Conservation (phyloP, 2,329 filamentous ascomycete genomes). For the Epichloe baconii region DNA sequence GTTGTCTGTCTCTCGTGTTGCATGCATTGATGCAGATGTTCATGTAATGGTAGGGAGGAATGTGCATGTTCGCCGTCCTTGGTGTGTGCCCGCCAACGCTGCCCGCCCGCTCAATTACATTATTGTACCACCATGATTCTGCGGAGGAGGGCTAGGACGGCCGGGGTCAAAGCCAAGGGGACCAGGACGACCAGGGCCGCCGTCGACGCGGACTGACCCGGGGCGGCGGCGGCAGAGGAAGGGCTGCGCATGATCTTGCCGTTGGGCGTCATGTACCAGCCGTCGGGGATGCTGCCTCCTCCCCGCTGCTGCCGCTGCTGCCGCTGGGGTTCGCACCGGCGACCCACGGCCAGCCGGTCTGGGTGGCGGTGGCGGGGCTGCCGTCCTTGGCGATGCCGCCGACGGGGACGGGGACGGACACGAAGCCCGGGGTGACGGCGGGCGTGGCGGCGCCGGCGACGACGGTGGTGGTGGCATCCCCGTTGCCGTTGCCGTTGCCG, state of each 20-base stretch:
- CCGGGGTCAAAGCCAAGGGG: constrained; percentile 3
- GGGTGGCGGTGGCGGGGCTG: constrained; percentile 37
- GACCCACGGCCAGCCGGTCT: constrained; percentile 58
- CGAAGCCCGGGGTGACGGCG: constrained; percentile 47
- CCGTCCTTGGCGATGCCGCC: constrained; percentile 51
- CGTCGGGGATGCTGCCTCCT: constrained; percentile 51
- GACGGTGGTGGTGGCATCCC: constrained; percentile 36
- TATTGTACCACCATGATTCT: constrained; percentile 2
- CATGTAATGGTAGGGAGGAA: neutral
- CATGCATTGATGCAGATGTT: neutral
- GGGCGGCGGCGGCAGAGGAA: constrained; percentile 17
- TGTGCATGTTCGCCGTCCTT: neutral
- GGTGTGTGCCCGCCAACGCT: neutral
- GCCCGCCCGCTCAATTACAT: neutral
- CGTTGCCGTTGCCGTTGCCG: constrained; percentile 22
- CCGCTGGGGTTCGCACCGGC: constrained; percentile 38
- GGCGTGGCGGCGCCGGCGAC: constrained; percentile 50
- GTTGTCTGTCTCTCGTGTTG: no score
- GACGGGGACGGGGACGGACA: constrained; percentile 55
- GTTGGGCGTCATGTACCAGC: constrained; percentile 66
- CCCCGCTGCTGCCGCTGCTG: constrained; percentile 14
- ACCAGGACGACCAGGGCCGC: constrained; percentile 15
- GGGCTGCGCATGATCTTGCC: constrained; percentile 65
- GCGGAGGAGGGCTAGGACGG: constrained; percentile 12
- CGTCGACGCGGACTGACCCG: constrained; percentile 3